Conservation (phyloP, 164 flowering plant genomes). For the Macadamia tetraphylla region DNA sequence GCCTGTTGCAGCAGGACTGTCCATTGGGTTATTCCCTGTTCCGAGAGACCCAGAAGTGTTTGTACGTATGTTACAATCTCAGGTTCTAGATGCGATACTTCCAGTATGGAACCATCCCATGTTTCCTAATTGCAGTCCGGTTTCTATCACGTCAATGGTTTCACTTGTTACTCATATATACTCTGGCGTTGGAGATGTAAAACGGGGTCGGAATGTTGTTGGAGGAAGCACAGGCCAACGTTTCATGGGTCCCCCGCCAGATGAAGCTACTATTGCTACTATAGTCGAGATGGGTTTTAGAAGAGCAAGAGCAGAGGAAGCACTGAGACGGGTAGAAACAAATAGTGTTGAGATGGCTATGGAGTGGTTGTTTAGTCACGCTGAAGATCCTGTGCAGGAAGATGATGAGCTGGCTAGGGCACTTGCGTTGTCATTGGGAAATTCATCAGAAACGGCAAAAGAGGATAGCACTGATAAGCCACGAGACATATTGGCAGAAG, state of each 20-base stretch:
- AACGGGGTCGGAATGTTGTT: constrained; percentile 45
- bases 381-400: constrained; percentile 91
- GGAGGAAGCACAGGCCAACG: constrained; percentile 49
- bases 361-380: constrained; percentile 92
- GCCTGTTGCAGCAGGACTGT: constrained; percentile 77
- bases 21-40: constrained; percentile 79
- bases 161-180: constrained; percentile 70
- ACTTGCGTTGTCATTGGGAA: constrained; percentile 86
- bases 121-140: constrained; percentile 64
- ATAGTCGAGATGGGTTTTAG: constrained; percentile 96
- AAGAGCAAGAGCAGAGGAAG: constrained; percentile 92
- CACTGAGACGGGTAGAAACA: constrained; percentile 69
- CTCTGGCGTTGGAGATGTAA: constrained; percentile 79
- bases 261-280: constrained; percentile 76
- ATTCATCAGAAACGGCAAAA: constrained; percentile 64
- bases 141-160: constrained; percentile 54
- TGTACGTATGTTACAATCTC: constrained; percentile 80
- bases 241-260: constrained; percentile 66
- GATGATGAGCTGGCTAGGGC: constrained; percentile 97
- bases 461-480: constrained; percentile 52
- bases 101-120: constrained; percentile 88
- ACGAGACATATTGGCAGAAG: constrained; percentile 45
- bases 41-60: constrained; percentile 86
- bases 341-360: constrained; percentile 97
- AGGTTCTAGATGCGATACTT: constrained; percentile 79